Evolutionary conservation across 1,284 basidiomycete genomes (phyloP).

Genomic region (Veloboletus limbatus): DNA sequence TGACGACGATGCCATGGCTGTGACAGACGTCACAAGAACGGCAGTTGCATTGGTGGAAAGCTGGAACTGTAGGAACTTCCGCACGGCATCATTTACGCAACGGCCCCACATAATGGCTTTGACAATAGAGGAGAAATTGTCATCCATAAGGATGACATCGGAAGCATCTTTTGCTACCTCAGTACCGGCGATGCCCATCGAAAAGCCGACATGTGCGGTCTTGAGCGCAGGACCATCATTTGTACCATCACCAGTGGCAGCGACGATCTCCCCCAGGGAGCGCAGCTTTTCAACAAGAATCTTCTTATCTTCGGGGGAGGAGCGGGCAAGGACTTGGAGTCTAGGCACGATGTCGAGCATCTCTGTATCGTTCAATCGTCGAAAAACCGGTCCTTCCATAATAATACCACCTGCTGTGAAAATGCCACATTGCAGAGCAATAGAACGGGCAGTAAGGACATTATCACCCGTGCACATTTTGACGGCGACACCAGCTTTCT

Average conservation of each 20-base stretch:
- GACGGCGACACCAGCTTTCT: slow-evolving; percentile 88
- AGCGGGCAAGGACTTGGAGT: slow-evolving; percentile 86
- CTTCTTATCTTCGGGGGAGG: slow-evolving; percentile 96
- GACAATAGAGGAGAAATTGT: slow-evolving; percentile 96
- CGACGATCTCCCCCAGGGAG: slow-evolving; percentile 87
- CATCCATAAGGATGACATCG: slow-evolving; percentile 98
- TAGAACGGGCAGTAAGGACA: slow-evolving; percentile 89
- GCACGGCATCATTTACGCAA: slow-evolving; percentile 95
- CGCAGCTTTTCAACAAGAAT: slow-evolving; percentile 89
- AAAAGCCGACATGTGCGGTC: slow-evolving; percentile 91
- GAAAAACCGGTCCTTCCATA: slow-evolving; percentile 91
- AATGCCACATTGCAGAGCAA: slow-evolving; percentile 94
- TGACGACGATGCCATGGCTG: slow-evolving; percentile 75
- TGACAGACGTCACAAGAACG: slow-evolving; percentile 90
- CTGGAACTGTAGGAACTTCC: slow-evolving; percentile 99
- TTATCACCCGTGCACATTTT: slow-evolving; percentile 99
- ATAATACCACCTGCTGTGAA: slow-evolving; percentile 90
- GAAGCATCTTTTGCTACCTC: slow-evolving; percentile 99
- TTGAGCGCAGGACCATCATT: slow-evolving; percentile 98
- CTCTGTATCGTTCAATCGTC: slow-evolving; percentile 53
- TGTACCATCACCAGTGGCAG: slow-evolving; percentile 97
- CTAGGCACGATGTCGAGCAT: slow-evolving; percentile 66
- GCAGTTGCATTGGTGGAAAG: slow-evolving; percentile 96
- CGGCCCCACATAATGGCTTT: slow-evolving; percentile 99
- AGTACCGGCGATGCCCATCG: slow-evolving; percentile 98